phyloP scores from a whole-genome alignment of 202 grass and related monocot genomes.

The Eragrostis tef region DNA sequence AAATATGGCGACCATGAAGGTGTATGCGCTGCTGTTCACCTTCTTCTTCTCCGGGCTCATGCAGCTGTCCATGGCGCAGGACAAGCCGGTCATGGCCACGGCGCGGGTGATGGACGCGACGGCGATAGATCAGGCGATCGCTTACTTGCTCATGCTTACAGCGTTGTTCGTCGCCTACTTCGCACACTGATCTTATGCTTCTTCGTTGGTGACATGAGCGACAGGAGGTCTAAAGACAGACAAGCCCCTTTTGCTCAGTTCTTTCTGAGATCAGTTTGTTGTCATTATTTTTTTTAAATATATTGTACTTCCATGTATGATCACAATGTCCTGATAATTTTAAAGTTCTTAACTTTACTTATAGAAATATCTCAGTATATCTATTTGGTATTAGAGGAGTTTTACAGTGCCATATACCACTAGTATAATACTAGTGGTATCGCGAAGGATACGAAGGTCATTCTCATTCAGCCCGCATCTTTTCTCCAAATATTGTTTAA shows the following conservation, averaged over 20 bases:
- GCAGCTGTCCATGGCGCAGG: slow-evolving; percentile 41
- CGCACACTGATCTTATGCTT: background rate
- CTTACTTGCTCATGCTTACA: slow-evolving; percentile 43
- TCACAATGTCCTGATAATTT: background rate
- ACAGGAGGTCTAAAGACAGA: background rate
- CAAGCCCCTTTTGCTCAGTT: slow-evolving; percentile 1
- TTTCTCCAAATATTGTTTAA: no score
- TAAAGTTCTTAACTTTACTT: background rate
- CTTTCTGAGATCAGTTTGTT: background rate
- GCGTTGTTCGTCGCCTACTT: slow-evolving; percentile 45
- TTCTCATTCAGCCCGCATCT: no score
- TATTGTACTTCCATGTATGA: background rate
- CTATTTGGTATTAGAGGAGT: no score
- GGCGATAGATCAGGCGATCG: slow-evolving; percentile 27
- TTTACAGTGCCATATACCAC: no score
- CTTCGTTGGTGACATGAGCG: background rate
- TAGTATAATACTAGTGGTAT: no score
- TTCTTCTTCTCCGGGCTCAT: slow-evolving; percentile 52
- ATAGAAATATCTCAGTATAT: background rate
- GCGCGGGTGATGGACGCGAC: background rate
- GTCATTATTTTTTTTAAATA: background rate
- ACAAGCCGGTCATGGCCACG: background rate
- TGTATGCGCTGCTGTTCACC: slow-evolving; percentile 27
- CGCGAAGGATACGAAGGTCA: no score
- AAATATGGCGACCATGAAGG: slow-evolving; percentile 34